Evolutionary conservation across 805 yeast species (phyloP).

Genomic region (Maudiozyma saulgeensis): DNA sequence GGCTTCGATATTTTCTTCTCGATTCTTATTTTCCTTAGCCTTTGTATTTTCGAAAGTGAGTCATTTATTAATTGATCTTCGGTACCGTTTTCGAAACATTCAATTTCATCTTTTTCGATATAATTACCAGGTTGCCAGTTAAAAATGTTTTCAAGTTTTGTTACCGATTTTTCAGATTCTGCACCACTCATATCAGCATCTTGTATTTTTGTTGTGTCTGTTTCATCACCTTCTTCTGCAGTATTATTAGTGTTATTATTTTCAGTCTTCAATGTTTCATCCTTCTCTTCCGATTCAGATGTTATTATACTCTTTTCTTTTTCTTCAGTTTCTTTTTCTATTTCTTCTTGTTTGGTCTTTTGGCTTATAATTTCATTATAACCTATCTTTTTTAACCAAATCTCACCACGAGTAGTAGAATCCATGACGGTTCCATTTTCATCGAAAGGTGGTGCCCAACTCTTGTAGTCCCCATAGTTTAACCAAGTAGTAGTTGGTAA

Average conservation of each 20-base stretch:
- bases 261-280: neutral
- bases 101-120: conserved; percentile 45
- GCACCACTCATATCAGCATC: neutral
- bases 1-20: conserved; percentile 31
- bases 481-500: conserved; percentile 62
- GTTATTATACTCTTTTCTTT: neutral
- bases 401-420: conserved; percentile 39
- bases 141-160: conserved; percentile 34
- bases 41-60: conserved; percentile 40
- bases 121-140: conserved; percentile 43
- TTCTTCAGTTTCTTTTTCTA: conserved; percentile 5
- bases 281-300: conserved; percentile 3
- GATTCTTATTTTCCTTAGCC: conserved; percentile 39
- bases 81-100: conserved; percentile 35
- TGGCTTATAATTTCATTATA: conserved; percentile 28
- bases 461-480: conserved; percentile 37
- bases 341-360: conserved; percentile 7
- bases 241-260: neutral
- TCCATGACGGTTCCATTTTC: conserved; percentile 48
- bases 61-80: conserved; percentile 36
- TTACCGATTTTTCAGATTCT: conserved; percentile 6
- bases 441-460: conserved; percentile 61
- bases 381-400: conserved; percentile 48
- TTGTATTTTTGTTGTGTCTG: neutral
- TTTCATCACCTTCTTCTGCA: neutral